A percentile compares a stretch with the other conserved stretches of the same genome.
phyloP scores from a whole-genome alignment of 2,329 filamentous ascomycete genomes.

The Penicillium oxalicum region DNA sequence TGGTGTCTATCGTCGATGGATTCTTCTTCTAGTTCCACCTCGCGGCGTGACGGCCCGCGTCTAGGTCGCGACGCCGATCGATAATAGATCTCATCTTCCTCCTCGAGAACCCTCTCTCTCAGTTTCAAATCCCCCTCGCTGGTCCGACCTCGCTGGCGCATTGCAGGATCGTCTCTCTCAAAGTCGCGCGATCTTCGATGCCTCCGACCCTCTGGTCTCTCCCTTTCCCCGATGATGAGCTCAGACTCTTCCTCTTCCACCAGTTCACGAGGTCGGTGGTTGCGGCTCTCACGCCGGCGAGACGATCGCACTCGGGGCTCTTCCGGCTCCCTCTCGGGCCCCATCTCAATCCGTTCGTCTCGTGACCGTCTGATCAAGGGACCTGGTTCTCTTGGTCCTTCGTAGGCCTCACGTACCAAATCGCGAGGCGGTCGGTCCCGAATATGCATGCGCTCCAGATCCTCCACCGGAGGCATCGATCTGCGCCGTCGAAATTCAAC shows the following conservation, averaged over 20 bases:
- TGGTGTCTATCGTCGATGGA: slow-evolving; percentile 10
- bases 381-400: slow-evolving; percentile 25
- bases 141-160: slow-evolving; percentile 5
- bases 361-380: slow-evolving; percentile 26
- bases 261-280: slow-evolving; percentile 12
- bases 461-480: slow-evolving; percentile 41
- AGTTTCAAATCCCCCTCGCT: slow-evolving; percentile 3
- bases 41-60: slow-evolving; percentile 1
- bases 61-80: neutral
- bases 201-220: slow-evolving; percentile 14
- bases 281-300: slow-evolving; percentile 3
- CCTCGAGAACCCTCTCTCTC: slow-evolving; percentile 1
- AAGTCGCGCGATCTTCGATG: slow-evolving; percentile 16
- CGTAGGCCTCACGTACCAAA: slow-evolving; percentile 31
- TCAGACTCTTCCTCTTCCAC: slow-evolving; percentile 6
- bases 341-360: slow-evolving; percentile 16
- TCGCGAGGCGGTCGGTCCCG: slow-evolving; percentile 34
- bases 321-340: slow-evolving; percentile 11
- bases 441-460: slow-evolving; percentile 36
- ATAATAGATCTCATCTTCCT: slow-evolving; percentile 2
- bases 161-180: slow-evolving; percentile 25
- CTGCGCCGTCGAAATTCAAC: slow-evolving; percentile 22
- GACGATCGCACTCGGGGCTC: slow-evolving; percentile 7
- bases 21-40: slow-evolving; percentile 4
- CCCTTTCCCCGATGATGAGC: slow-evolving; percentile 4